Base-by-base conservation (phyloP, 805 yeast species). In the Maudiozyma turicensis region DNA sequence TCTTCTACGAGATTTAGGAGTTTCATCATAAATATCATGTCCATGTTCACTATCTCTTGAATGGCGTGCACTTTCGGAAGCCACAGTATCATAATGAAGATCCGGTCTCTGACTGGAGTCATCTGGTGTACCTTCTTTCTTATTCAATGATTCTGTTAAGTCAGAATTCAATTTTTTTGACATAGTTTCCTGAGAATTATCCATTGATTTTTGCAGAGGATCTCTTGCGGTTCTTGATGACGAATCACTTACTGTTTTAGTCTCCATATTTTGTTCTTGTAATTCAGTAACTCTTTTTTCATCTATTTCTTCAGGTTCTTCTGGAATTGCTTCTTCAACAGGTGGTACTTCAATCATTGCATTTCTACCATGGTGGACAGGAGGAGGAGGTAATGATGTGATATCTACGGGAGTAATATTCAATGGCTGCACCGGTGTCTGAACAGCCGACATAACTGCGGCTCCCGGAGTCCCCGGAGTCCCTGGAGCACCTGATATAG, bases 361-460 rank as follows among this genome's bases (percentile, higher is more conserved):
- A 42, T 50, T 51, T 28, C 60, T 61, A 31, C 52, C 54, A 14
- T 51, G 54, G 45, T 58, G 65, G 9, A 56, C 51, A 9, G 65
- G 65, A 5, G 65, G 65, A 3, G 63, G 58, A 14, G 64, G 60
- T 35, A 60, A 46, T 14, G 48, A 35, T 4, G 53, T 37, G 8
- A 54, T 31, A 44, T 59, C 63, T 6, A 54, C 51, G 6, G 38
- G 43, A 3, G 54, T 48, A 13, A 53, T 46, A 7, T 53, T 51
- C 0, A 56, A 46, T 47, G 38, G 43, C 46, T 32, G 44, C 15
- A 45, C 37, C 35, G 42, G 33, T 34, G 45, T 50, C 20, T 49
- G n/a, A 9, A 37, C 20, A 38, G 8, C 3, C 34, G 20, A 6
- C 7, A 30, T n/a, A 28, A 34, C n/a, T 40, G 39, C 20, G 13